These are phyloP conservation scores for Limnanthes douglasii DNA, from an alignment of 345 rosid genomes.

Conservation along the genomic window DNA sequence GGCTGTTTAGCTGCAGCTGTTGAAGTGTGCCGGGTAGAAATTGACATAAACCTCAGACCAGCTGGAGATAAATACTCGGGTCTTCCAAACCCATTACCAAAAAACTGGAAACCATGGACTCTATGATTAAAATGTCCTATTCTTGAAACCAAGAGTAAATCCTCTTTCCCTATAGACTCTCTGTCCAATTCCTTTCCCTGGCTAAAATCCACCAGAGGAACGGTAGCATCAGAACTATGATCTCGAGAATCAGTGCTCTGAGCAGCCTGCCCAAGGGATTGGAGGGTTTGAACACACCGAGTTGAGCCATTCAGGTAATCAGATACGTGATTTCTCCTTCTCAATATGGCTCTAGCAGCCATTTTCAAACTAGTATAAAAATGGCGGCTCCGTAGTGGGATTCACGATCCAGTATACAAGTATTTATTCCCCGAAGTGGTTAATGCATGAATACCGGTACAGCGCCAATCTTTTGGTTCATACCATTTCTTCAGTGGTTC, in stretches of 20 bases:
- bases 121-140: conserved; percentile 9
- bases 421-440: too few species aligned
- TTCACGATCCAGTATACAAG: too few species aligned
- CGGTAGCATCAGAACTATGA: conserved; percentile 9
- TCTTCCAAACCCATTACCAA: conserved; percentile 13
- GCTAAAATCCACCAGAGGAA: conserved; percentile 6
- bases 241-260: conserved; percentile 13
- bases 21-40: conserved; percentile 31
- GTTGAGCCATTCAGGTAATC: conserved; percentile 25
- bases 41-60: conserved; percentile 19
- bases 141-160: conserved; percentile 10
- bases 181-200: conserved; percentile 8
- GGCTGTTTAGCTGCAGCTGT: conserved; percentile 46
- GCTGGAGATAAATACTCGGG: conserved; percentile 12
- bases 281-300: conserved; percentile 26
- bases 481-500: too few species aligned
- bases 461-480: too few species aligned
- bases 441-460: too few species aligned
- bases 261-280: conserved; percentile 15
- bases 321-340: conserved; percentile 34
- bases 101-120: conserved; percentile 13
- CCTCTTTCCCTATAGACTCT: conserved; percentile 10
- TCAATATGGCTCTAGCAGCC: conserved; percentile 60
- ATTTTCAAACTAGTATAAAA: too few species aligned
- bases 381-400: too few species aligned